Percentiles rank a stretch among this genome's conserved stretches.
Evolutionary conservation across 1,139 yeast species (phyloP).

Genomic region (Lodderomyces elongisporus): DNA sequence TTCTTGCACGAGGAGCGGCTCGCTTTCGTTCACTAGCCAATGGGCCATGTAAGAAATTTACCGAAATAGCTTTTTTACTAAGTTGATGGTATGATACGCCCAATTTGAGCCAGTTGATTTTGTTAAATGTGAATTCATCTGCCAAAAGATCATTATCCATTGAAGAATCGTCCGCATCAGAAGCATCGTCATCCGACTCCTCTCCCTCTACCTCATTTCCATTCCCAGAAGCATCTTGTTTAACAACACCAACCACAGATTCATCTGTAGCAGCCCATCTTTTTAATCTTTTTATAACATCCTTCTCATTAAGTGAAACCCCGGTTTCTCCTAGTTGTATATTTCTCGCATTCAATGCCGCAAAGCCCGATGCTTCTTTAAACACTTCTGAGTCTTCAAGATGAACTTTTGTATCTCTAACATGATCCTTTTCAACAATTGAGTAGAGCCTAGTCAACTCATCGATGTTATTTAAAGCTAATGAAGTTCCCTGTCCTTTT

Average conservation of each 20-base stretch:
- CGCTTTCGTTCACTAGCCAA: constrained; percentile 56
- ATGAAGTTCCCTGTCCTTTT: constrained; percentile 31
- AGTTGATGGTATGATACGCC: constrained; percentile 51
- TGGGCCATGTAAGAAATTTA: constrained; percentile 70
- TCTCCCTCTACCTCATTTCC: constrained; percentile 5
- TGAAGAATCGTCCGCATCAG: constrained; percentile 9
- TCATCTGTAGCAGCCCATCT: constrained; percentile 26
- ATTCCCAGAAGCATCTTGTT: constrained; percentile 8
- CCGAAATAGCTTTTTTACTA: constrained; percentile 45
- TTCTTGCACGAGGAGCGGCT: constrained; percentile 29
- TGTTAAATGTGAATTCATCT: constrained; percentile 27
- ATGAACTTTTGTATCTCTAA: constrained; percentile 20
- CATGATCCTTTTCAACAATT: constrained; percentile 27
- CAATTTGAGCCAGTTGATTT: constrained; percentile 54
- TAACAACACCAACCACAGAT: constrained; percentile 10
- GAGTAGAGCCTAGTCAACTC: constrained; percentile 27
- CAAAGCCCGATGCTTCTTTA: constrained; percentile 35
- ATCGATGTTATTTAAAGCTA: constrained; percentile 23
- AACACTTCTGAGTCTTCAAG: constrained; percentile 38
- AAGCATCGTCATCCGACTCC: constrained; percentile 9
- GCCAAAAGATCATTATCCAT: constrained; percentile 10
- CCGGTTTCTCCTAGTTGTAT: constrained; percentile 52
- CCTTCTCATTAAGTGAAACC: constrained; percentile 43
- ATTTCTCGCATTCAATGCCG: constrained; percentile 52
- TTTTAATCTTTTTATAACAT: constrained; percentile 38